Evolutionary conservation across 139 green algal species (phyloP), one percentile per base, ranked within the genome.

Genomic region (Diplosphaera chodatii): DNA sequence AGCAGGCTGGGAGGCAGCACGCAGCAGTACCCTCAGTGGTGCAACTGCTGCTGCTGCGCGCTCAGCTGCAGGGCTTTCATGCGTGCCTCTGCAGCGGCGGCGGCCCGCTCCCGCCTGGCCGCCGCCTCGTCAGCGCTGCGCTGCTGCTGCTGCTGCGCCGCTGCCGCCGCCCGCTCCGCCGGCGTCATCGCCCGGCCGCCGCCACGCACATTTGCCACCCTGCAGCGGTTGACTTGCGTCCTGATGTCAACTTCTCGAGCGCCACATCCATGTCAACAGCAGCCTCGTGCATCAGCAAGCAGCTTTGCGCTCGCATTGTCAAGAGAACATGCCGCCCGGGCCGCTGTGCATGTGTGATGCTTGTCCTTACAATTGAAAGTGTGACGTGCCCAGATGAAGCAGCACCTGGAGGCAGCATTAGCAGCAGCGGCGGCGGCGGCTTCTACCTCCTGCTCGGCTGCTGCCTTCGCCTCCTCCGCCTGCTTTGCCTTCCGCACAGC

Each of bases 81-180:
- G 74, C 88, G 80, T 3, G 87, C 87, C 79, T 96, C 90, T 25
- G 90, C 90, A 4, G 90, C 90, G 32, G 86, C 84, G 3, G 90
- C 90, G 82, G 89, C 76, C 66, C 80, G 77, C 66, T 91, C 89
- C 6, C 90, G 63, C 55, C 75, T 70, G 48, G 74, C 32, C 0
- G 78, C 77, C 1, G 81, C 31, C 22, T 91, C 82, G 69, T 83
- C 83, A 6, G 84, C 71, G 8, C 28, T 82, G 70, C 55, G 55
- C 55, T 48, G 69, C 63, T 71, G 31, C 64, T 65, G 22, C 68
- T 34, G 22, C 66, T 29, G 68, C 34, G 31, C 64, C 74, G 56
- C 73, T 73, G 34, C 77, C 64, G 55, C 63, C 30, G 30, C 59
- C 64, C 2, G 28, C 10, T 40, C 72, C 6, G 71, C 73, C 23